Percentiles rank a stretch among this genome's conserved stretches.
These are phyloP conservation scores for Apiospora rasikravindrae DNA, from an alignment of 2,329 filamentous ascomycete species.

Conservation along the genomic window DNA sequence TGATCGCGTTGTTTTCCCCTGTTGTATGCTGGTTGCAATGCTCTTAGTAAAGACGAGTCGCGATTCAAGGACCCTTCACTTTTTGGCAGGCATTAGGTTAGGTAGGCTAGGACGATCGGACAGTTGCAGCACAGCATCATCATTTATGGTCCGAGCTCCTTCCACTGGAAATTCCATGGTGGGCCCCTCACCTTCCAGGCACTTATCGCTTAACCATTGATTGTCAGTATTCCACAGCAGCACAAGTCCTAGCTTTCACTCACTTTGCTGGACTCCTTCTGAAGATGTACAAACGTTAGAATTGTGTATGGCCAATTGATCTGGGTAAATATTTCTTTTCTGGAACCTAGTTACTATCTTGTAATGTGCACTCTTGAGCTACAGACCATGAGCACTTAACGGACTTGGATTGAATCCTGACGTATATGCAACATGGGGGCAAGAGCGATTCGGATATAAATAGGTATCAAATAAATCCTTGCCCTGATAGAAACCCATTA, in stretches of 20 bases:
- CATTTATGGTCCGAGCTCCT: conserved; percentile 17
- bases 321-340: too few relatives aligned
- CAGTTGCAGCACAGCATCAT: conserved; percentile 14
- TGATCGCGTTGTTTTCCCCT: neutral
- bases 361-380: neutral
- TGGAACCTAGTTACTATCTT: too few relatives aligned
- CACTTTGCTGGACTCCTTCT: too few relatives aligned
- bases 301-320: too few relatives aligned
- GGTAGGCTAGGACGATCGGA: neutral
- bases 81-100: conserved; percentile 7
- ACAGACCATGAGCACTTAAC: neutral
- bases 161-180: conserved; percentile 14
- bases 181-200: neutral
- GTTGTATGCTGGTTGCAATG: neutral
- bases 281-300: too few relatives aligned
- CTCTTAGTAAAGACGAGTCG: conserved; percentile 1
- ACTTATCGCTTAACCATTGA: neutral
- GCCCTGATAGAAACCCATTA: neutral
- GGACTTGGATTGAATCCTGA: too few relatives aligned
- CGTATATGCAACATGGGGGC: too few relatives aligned
- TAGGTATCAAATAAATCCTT: neutral
- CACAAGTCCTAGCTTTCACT: too few relatives aligned
- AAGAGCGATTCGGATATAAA: too few relatives aligned
- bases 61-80: neutral
- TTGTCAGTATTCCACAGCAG: too few relatives aligned